Percentiles rank a stretch among this genome's conserved stretches.
Evolutionary conservation across 2,329 filamentous ascomycete species (phyloP).

Genomic region (Triangularia setosa): DNA sequence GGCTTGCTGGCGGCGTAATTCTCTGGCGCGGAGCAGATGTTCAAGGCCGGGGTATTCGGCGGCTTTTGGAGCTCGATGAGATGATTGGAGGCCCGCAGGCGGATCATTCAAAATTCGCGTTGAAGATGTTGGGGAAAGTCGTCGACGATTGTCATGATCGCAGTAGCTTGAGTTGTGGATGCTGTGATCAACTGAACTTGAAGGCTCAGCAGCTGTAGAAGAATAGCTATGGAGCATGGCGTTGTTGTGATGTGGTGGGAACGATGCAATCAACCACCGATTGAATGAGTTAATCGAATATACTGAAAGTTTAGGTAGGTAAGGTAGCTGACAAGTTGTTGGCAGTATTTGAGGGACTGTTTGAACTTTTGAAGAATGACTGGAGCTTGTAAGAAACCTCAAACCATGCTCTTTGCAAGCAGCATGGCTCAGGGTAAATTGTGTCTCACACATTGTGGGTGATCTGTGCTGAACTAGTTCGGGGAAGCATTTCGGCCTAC

Average conservation of each 20-base stretch:
- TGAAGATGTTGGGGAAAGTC: neutral
- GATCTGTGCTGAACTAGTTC: neutral
- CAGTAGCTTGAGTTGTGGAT: neutral
- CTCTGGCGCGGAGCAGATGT: neutral
- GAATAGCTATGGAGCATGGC: neutral
- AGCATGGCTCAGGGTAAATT: neutral
- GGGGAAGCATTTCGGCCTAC: neutral
- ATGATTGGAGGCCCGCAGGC: neutral
- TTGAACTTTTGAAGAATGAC: neutral
- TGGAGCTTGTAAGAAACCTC: neutral
- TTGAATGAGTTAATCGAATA: neutral
- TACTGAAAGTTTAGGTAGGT: neutral
- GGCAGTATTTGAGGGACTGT: neutral
- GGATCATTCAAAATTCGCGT: neutral
- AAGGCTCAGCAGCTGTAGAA: neutral
- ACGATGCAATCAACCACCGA: neutral
- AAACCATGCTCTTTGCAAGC: too few species aligned
- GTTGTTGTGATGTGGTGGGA: neutral
- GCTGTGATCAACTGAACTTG: neutral
- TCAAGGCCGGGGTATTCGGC: neutral
- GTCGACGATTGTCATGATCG: neutral
- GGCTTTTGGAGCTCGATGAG: neutral
- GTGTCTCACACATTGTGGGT: neutral
- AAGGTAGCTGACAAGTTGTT: neutral
- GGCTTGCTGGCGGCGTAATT: neutral